Evolutionary conservation across 768 basidiomycete genomes (phyloP).

Genomic region (Podaxis mareebaensis): DNA sequence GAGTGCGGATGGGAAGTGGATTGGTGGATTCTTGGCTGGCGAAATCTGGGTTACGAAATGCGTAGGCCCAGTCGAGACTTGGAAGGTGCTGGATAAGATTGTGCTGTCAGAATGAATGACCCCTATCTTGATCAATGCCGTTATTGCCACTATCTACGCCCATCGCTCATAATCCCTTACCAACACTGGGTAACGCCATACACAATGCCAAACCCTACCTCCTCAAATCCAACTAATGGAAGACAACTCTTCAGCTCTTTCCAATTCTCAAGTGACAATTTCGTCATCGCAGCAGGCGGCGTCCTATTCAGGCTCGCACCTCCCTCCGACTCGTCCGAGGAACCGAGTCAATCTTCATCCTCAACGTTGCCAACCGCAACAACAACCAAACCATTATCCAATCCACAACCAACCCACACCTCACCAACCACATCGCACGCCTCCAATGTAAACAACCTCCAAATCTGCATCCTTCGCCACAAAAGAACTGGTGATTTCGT

Average conservation of each 20-base stretch:
- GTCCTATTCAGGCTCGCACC: conserved; percentile 33
- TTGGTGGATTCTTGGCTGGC: conserved; percentile 42
- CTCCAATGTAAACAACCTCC: conserved; percentile 22
- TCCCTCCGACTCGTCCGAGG: neutral
- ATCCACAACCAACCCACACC: too few species aligned
- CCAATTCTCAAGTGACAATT: conserved; percentile 24
- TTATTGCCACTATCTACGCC: neutral
- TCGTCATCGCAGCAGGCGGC: conserved; percentile 43
- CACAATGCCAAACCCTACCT: neutral
- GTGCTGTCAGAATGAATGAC: conserved; percentile 14
- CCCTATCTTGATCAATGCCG: neutral
- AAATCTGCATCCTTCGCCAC: conserved; percentile 42
- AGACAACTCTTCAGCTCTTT: neutral
- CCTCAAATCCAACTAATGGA: neutral
- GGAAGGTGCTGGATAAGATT: conserved; percentile 48
- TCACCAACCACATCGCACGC: neutral
- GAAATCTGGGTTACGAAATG: conserved; percentile 66
- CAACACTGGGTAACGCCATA: neutral
- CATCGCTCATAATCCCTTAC: neutral
- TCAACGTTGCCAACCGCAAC: neutral
- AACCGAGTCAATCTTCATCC: neutral
- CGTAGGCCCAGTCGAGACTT: conserved; percentile 58
- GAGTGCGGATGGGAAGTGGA: conserved; percentile 31
- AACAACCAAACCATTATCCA: neutral
- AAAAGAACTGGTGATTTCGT: conserved; percentile 32